Conservation (phyloP, 1,284 basidiomycete genomes). For the Malassezia obtusa region DNA sequence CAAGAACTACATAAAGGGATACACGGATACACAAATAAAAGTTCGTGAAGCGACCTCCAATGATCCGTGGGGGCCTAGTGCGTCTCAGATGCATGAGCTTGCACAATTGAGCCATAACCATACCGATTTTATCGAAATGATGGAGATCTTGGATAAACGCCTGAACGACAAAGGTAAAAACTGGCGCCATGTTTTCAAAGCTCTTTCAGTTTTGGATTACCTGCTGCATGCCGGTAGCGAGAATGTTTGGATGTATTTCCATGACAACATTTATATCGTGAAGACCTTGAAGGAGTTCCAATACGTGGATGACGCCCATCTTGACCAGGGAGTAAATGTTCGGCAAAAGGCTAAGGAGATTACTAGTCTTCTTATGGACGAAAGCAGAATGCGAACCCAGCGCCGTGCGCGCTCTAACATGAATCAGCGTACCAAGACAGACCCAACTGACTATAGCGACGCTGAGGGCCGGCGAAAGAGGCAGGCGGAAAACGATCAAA, state of each 20-base stretch:
- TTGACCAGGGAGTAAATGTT: conserved; percentile 93
- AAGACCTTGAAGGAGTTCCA: conserved; percentile 99
- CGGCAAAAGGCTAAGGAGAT: conserved; percentile 99
- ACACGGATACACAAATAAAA: conserved; percentile 65
- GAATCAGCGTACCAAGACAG: conserved; percentile 75
- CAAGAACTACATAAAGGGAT: conserved; percentile 48
- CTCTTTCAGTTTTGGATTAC: conserved; percentile 91
- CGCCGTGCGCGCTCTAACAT: conserved; percentile 74
- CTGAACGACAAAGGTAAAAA: conserved; percentile 99
- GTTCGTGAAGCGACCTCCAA: conserved; percentile 99
- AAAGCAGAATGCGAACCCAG: conserved; percentile 73
- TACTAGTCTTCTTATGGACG: conserved; percentile 86
- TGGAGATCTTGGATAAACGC: conserved; percentile 99
- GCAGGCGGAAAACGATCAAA: conserved; percentile 62
- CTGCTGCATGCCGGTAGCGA: conserved; percentile 91
- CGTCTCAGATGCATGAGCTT: conserved; percentile 93
- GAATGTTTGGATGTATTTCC: conserved; percentile 96
- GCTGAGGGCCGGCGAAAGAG: conserved; percentile 72
- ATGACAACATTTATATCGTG: conserved; percentile 91
- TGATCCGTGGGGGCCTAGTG: conserved; percentile 96
- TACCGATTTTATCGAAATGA: conserved; percentile 96
- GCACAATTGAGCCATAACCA: conserved; percentile 96
- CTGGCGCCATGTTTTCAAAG: conserved; percentile 99
- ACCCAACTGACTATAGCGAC: conserved; percentile 50
- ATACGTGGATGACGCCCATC: conserved; percentile 85